These are phyloP conservation scores for Lojkania enalia DNA, from an alignment of 2,329 filamentous ascomycete genomes.

Conservation along the genomic window DNA sequence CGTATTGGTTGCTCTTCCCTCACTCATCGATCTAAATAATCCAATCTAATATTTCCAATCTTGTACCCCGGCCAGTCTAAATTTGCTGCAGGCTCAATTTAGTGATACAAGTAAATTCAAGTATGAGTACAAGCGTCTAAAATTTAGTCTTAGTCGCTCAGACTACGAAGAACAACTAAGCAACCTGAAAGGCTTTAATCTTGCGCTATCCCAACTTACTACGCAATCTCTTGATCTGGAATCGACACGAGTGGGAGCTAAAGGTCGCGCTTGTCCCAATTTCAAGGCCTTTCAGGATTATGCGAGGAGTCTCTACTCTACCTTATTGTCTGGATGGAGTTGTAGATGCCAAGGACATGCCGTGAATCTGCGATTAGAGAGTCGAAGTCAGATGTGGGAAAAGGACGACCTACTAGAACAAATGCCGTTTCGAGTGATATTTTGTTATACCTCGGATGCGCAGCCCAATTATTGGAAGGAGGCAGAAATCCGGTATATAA, in stretches of 20 bases:
- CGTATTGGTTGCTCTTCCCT: slow-evolving; percentile 4
- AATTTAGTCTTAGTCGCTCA: slow-evolving; percentile 28
- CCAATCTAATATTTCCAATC: too few relatives aligned
- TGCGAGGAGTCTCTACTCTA: slow-evolving; percentile 20
- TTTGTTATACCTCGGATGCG: slow-evolving; percentile 10
- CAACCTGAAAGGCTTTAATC: slow-evolving; percentile 25
- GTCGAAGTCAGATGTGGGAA: slow-evolving; percentile 1
- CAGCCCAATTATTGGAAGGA: slow-evolving; percentile 15
- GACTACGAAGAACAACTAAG: slow-evolving; percentile 24
- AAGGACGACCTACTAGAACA: slow-evolving; percentile 14
- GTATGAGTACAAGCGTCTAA: slow-evolving; percentile 28
- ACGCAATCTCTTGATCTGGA: slow-evolving; percentile 26
- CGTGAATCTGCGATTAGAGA: slow-evolving; percentile 27
- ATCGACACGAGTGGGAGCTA: slow-evolving; percentile 11
- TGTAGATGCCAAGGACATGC: slow-evolving; percentile 26
- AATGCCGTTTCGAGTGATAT: slow-evolving; percentile 21
- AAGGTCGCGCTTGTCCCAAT: slow-evolving; percentile 17
- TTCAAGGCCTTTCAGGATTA: slow-evolving; percentile 23
- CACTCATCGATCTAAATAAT: not conserved
- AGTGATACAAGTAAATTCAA: slow-evolving; percentile 26
- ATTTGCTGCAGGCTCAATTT: slow-evolving; percentile 20
- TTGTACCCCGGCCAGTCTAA: not conserved
- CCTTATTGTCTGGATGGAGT: slow-evolving; percentile 15
- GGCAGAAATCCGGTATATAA: slow-evolving; percentile 18
- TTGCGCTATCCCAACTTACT: slow-evolving; percentile 24